These are phyloP conservation scores for Dioscorea dumetorum DNA, from an alignment of 106 monocot genomes.

Conservation along the genomic window DNA sequence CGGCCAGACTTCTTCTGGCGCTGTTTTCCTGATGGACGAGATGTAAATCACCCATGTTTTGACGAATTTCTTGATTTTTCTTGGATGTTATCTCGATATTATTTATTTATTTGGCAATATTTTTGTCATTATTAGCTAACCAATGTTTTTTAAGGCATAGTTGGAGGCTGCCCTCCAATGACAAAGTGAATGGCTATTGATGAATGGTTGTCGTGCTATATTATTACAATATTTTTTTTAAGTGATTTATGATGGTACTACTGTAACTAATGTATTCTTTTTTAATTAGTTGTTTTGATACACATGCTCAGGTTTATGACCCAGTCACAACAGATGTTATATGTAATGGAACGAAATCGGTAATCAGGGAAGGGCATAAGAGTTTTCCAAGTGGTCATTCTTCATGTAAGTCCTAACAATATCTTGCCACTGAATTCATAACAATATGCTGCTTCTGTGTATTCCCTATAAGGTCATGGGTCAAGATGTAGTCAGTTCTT, in stretches of 20 bases:
- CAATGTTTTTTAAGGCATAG: no score
- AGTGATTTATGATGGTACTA: no score
- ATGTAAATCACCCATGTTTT: not conserved
- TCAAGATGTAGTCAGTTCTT: not conserved
- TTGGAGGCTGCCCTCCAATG: no score
- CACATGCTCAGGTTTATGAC: conserved; percentile 41
- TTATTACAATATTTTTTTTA: no score
- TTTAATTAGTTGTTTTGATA: not conserved
- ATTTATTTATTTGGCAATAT: no score
- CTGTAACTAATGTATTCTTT: not conserved
- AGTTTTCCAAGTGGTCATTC: conserved; percentile 84
- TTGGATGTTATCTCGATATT: no score
- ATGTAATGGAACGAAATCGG: conserved; percentile 62
- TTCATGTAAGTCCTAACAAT: conserved; percentile 41
- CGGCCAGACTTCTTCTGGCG: conserved; percentile 26
- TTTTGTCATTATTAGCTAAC: no score
- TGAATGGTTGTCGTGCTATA: no score
- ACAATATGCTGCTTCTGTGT: not conserved
- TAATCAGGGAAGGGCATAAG: conserved; percentile 82
- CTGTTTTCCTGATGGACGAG: conserved; percentile 18
- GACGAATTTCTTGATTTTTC: not conserved
- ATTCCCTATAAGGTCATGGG: not conserved
- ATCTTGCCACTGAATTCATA: not conserved
- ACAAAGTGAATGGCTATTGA: no score
- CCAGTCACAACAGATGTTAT: conserved; percentile 45